These are phyloP conservation scores for Neurospora sublineolata DNA, from an alignment of 495 filamentous ascomycete species.

Conservation along the genomic window DNA sequence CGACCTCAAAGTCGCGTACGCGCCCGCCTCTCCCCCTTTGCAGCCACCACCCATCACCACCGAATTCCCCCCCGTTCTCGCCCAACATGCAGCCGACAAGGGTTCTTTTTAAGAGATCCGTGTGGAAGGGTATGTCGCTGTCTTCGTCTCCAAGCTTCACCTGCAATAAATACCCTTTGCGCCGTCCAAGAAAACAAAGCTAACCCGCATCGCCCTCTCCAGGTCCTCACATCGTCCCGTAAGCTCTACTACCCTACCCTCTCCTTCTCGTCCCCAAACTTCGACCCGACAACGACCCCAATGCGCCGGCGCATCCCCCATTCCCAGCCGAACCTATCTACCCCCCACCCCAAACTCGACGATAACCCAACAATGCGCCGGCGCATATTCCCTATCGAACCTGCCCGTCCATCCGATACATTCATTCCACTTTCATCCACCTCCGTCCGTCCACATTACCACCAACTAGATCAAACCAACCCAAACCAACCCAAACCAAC, in stretches of 20 bases:
- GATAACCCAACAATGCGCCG: neutral
- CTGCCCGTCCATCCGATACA: too few species aligned
- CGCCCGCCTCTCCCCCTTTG: neutral
- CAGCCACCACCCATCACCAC: neutral
- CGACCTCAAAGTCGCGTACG: neutral
- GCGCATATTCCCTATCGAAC: too few species aligned
- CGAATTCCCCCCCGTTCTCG: neutral
- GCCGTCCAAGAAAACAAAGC: constrained; percentile 8
- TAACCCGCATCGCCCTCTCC: neutral
- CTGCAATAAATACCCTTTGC: neutral
- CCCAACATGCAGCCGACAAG: constrained; percentile 43
- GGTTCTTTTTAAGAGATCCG: constrained; percentile 41
- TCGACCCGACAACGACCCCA: neutral
- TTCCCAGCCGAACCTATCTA: too few species aligned
- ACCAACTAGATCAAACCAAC: too few species aligned
- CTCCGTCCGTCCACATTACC: neutral
- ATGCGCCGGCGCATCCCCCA: too few species aligned
- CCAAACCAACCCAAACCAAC: neutral
- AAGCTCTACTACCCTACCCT: constrained; percentile 21
- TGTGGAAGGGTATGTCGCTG: constrained; percentile 42
- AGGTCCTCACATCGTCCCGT: constrained; percentile 69
- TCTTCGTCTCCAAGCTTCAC: neutral
- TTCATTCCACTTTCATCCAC: too few species aligned
- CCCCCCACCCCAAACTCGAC: too few species aligned
- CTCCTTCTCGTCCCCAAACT: neutral